Evolutionary conservation across 2,329 filamentous ascomycete species (phyloP).

Genomic region (Pezicula radicicola): DNA sequence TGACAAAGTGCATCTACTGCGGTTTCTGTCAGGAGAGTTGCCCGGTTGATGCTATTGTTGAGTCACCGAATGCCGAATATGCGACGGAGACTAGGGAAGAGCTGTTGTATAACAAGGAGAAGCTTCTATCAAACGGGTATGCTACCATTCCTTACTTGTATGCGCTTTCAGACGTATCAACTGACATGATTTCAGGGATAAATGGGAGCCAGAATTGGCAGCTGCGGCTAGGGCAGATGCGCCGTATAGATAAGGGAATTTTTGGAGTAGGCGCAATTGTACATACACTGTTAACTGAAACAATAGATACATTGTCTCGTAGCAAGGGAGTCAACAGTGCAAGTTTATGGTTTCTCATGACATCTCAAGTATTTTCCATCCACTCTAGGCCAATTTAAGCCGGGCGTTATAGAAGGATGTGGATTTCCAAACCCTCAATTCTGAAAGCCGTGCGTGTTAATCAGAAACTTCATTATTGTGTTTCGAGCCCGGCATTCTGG

Average conservation of each 20-base stretch:
- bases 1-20: constrained; percentile 99
- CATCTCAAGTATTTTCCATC: too few relatives aligned
- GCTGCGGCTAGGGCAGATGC: constrained; percentile 90
- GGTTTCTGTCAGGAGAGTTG: constrained; percentile 99
- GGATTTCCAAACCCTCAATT: too few relatives aligned
- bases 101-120: constrained; percentile 96
- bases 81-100: constrained; percentile 83
- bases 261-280: neutral
- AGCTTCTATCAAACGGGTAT: constrained; percentile 80
- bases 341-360: too few relatives aligned
- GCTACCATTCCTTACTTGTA: constrained; percentile 28
- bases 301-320: neutral
- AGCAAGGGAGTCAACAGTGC: too few relatives aligned
- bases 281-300: neutral
- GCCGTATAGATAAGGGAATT: constrained; percentile 68
- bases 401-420: too few relatives aligned
- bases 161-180: constrained; percentile 67
- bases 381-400: too few relatives aligned
- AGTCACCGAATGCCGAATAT: constrained; percentile 72
- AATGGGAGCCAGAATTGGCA: constrained; percentile 97
- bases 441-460: too few relatives aligned
- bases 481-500: too few relatives aligned
- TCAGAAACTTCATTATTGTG: too few relatives aligned
- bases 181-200: constrained; percentile 78
- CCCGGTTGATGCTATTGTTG: constrained; percentile 92